phyloP scores from a whole-genome alignment of 1,139 yeast genomes.

The Ogataea hybrid region DNA sequence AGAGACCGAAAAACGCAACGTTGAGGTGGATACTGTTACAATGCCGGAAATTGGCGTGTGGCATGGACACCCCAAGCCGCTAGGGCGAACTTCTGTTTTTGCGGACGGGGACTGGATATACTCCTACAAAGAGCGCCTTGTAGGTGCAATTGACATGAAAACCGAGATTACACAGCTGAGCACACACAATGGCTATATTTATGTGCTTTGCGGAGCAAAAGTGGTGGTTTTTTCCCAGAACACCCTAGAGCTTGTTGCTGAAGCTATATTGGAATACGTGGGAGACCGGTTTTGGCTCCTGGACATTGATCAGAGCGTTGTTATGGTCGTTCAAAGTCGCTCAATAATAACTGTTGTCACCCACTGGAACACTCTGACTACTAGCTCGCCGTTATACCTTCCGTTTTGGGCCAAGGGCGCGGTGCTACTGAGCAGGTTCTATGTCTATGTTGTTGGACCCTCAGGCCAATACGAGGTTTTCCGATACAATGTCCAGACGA shows the following conservation, averaged over 20 bases:
- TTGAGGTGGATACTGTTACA: not conserved
- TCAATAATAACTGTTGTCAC: constrained; percentile 6
- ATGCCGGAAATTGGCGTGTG: constrained; percentile 1
- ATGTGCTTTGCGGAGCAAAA: constrained; percentile 1
- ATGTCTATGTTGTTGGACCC: constrained; percentile 22
- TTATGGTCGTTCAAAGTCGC: constrained; percentile 4
- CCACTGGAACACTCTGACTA: not conserved
- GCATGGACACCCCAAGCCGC: not conserved
- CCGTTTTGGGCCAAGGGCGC: constrained; percentile 25
- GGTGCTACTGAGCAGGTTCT: constrained; percentile 16
- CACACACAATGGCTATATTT: constrained; percentile 1
- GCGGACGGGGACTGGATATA: constrained; percentile 1
- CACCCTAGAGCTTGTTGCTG: constrained; percentile 6
- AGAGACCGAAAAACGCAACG: not conserved
- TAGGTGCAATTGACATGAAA: constrained; percentile 4
- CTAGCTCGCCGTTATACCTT: constrained; percentile 15
- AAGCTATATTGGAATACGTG: constrained; percentile 1
- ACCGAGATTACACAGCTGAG: constrained; percentile 1
- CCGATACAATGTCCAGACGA: constrained; percentile 10
- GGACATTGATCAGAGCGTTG: not conserved
- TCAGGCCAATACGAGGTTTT: constrained; percentile 20
- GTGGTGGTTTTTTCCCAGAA: constrained; percentile 1
- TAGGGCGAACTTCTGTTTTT: not conserved
- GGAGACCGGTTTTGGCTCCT: constrained; percentile 4
- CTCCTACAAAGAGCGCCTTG: too few relatives aligned